Base-by-base conservation (phyloP, 345 rosid genomes). In the Physaria fendleri region DNA sequence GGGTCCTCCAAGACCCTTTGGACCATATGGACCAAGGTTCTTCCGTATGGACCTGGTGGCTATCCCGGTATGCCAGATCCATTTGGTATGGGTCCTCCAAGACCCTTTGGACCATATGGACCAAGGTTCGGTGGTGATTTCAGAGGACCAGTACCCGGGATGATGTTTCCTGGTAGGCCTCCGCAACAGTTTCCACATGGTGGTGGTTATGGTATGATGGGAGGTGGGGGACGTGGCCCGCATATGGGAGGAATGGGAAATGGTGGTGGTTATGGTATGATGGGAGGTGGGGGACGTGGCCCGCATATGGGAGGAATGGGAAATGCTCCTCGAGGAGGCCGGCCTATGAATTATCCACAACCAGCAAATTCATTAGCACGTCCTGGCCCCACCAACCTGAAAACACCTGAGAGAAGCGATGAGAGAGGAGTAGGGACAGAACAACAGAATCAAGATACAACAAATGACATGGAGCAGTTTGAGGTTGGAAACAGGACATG, bases 121-220 rank as follows among this genome's bases (percentile, higher is more conserved):
- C 93, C 97, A 0, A 82, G 99, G 78, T 94, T 94, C 65, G 62
- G 95, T 25, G 91, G 94, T 62, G 99, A 93, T 64, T 89, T 93
- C 66, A 45, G 85, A 1, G 95, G 96, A 43, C 85, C 89, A 5
- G 65, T 74, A 61, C 65, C 88, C 9, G 92, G 95, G 50, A 87
- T 90, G 96, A 87, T 90, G 96, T 94, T 83, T 73, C 96, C 86
- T 3, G 96, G 95, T 33, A 77, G 97, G 68, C 97, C 97, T 67
- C 81, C 90, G 43, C 99, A 89, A 63, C 87, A 88, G 9, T 93
- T 93, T 78, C 94, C 96, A 23, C 51, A 69, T 62, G 91, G 87
- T 62, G 91, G 87, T 46, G 96, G 99, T 17, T 82, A 77, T 68
- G 95, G 96, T 52, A 87, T 90, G 95, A 87, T 90, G 93, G 82